Evolutionary conservation across 768 basidiomycete species (phyloP).

Genomic region (Saitozyma sp.): DNA sequence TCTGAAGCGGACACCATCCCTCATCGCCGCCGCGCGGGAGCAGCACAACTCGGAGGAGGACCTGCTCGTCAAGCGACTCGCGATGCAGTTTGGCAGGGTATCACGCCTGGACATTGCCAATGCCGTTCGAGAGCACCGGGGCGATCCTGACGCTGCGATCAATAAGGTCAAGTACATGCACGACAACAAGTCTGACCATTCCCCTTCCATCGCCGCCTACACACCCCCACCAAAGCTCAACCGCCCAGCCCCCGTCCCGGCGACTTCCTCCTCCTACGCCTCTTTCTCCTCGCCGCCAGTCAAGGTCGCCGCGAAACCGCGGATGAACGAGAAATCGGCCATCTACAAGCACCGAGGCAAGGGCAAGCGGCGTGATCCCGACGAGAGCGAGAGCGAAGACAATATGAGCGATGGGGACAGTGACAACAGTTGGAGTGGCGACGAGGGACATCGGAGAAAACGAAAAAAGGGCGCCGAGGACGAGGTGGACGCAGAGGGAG

Average conservation of each 20-base stretch:
- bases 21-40: conserved; percentile 28
- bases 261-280: conserved; percentile 3
- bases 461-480: conserved; percentile 21
- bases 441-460: conserved; percentile 32
- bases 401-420: conserved; percentile 29
- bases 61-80: conserved; percentile 2
- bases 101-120: conserved; percentile 3
- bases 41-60: conserved; percentile 8
- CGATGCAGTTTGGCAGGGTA: conserved; percentile 17
- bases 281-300: not conserved
- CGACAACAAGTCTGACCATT: not conserved
- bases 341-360: conserved; percentile 43
- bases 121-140: conserved; percentile 4
- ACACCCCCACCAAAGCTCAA: not conserved
- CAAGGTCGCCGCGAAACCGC: conserved; percentile 25
- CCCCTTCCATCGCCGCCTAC: not conserved
- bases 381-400: conserved; percentile 35
- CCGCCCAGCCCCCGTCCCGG: not conserved
- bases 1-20: conserved; percentile 14
- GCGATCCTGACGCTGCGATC: conserved; percentile 20
- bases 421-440: conserved; percentile 38
- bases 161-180: conserved; percentile 7
- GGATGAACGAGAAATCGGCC: conserved; percentile 42
- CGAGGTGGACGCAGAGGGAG: conserved; percentile 46
- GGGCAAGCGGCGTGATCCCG: conserved; percentile 35